Evolutionary conservation across 768 basidiomycete genomes (phyloP), one percentile per base, ranked within the genome.

Genomic region (Kondoa malvinella): DNA sequence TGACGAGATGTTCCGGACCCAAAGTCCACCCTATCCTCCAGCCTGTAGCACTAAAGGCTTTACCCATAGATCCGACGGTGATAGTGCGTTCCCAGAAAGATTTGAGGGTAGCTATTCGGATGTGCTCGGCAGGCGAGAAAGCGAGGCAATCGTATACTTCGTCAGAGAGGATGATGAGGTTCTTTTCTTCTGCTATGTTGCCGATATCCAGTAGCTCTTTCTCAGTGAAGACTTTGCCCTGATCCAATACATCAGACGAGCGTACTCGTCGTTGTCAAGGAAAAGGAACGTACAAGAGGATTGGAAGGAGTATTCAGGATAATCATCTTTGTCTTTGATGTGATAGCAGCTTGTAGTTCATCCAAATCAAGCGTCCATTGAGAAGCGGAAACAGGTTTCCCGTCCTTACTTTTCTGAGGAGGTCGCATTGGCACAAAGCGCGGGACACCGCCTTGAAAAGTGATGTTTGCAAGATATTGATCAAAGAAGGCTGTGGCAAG

Each of bases 11-110:
- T 31, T 82, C 74, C 4, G 92, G 90, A 21, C 86, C 95, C 73
- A 97, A 86, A 4, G 94, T 83, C 92, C 92, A 97, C 71, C 95
- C 94, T 61, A 59, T 25, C n/a, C 27, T 16, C 59, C 62, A 58
- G 21, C n/a, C 30, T 62, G 60, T 25, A 8, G 58, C 63, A 56
- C 2, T 4, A 57, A 1, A n/a, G 2, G 25, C 26, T 4, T 26
- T 31, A 27, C 64, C 4, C 4, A 73, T 73, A 17, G 72, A 73
- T 32, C 87, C 85, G 66, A 96, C 89, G 4, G 94, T 96, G 57
- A 99, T 85, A 0, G 95, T 99, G 57, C 95, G 85, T 72, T 96
- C 89, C 92, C 92, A 97, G 89, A 97, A 95, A 26, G 91, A 89
- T 3, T 92, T 92, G n/a, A 99, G 81, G 34, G 81, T 89, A 2